Evolutionary conservation across 2,329 filamentous ascomycete genomes (phyloP), one percentile per base, ranked within the genome.

Genomic region (Penicillium vulpinum): DNA sequence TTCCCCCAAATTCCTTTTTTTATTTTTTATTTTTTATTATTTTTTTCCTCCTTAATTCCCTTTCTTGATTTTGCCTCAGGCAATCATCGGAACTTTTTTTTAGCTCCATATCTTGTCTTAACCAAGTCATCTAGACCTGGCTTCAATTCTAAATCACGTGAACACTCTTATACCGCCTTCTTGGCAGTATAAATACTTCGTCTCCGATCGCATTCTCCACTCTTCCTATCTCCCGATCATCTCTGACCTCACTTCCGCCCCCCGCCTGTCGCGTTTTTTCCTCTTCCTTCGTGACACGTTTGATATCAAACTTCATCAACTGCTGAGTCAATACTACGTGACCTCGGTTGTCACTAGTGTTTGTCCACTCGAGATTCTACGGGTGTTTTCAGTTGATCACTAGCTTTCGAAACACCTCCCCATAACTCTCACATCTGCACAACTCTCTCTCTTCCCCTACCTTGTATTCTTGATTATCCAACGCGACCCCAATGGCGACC

Each of bases 181-280:
- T 77, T 77, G 75, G 75, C 75, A 68, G 68, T 75, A 77, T 77
- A 77, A 76, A 77, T 69, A 66, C 67, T 51, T 63, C 63, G 60
- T 62, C 65, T 63, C 66, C 63, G 68, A 67, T 74, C 73, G 71
- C 72, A 73, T 73, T 74, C 71, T 73, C 70, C 69, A 71, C 71
- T 71, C 61, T 64, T 62, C 58, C 54, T 63, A 62, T 67, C 61
- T 63, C 61, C 62, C 62, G 67, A 63, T 55, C 63, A 62, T 55
- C 63, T 54, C 49, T 53, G 40, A 58, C 49, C 56, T 60, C 49
- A 57, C 59, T 51, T 18, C 21, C 21, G 28, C 35, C 56, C 44
- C 64, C 58, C 60, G 44, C 44, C 36, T 36, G 51, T 51, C 40
- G 33, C 50, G 38, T 58, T 63, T 50, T 57, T n/a, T n/a, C n/a